Percentiles rank a stretch among this genome's conserved stretches.
Evolutionary conservation across 2,329 filamentous ascomycete species (phyloP).

Genomic region (Sclerotiophoma versabilis): DNA sequence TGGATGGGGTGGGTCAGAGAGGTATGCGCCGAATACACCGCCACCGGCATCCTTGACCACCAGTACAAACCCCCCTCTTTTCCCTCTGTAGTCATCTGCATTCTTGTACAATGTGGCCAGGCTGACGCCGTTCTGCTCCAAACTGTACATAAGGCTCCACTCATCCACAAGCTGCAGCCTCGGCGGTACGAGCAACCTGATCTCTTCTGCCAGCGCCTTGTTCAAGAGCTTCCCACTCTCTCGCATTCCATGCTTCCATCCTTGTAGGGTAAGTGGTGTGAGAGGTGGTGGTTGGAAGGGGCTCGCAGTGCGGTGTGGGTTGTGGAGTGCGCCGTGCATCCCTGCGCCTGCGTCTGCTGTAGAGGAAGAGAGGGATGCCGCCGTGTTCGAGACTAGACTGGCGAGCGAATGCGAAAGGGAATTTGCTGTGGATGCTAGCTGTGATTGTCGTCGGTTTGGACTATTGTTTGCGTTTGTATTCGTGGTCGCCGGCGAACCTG

Average conservation of each 20-base stretch:
- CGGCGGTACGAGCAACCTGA: constrained; percentile 85
- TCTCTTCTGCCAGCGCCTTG: constrained; percentile 84
- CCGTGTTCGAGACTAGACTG: constrained; percentile 48
- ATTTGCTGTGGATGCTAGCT: constrained; percentile 30
- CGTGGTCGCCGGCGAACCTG: constrained; percentile 26
- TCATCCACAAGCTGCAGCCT: constrained; percentile 85
- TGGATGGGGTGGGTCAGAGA: constrained; percentile 86
- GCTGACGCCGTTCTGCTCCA: constrained; percentile 91
- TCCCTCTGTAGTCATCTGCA: constrained; percentile 70
- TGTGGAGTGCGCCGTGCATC: constrained; percentile 66
- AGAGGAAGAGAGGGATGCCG: constrained; percentile 29
- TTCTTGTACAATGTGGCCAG: constrained; percentile 85
- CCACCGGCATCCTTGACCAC: constrained; percentile 81
- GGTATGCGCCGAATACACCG: constrained; percentile 89
- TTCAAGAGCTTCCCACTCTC: constrained; percentile 71
- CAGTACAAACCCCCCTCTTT: constrained; percentile 84
- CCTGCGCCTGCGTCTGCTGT: constrained; percentile 37
- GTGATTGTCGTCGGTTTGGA: constrained; percentile 22
- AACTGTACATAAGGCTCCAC: constrained; percentile 86
- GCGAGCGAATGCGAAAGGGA: constrained; percentile 41
- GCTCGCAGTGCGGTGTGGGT: constrained; percentile 69
- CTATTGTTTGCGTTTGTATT: constrained; percentile 10
- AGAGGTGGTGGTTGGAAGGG: constrained; percentile 89
- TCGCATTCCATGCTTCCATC: constrained; percentile 68
- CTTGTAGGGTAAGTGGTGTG: constrained; percentile 76